A percentile compares a stretch with the other conserved stretches of the same genome.
Evolutionary conservation across 768 basidiomycete species (phyloP).

Genomic region (Pholiota microspora): DNA sequence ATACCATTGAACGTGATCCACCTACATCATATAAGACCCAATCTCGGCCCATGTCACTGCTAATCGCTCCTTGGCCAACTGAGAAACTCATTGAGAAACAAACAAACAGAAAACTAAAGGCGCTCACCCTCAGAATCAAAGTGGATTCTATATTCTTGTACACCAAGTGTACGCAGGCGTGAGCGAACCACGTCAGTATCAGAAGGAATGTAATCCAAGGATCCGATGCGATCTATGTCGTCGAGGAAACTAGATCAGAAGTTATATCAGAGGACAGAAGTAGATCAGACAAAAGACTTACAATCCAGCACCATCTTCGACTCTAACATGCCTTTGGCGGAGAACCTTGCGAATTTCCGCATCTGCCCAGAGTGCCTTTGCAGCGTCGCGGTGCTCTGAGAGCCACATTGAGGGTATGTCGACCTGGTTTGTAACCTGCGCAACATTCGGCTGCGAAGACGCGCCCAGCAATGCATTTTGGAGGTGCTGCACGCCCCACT

Average conservation of each 20-base stretch:
- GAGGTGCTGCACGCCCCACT: conserved; percentile 25
- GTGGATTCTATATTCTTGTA: conserved; percentile 63
- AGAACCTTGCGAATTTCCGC: conserved; percentile 44
- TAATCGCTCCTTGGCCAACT: conserved; percentile 4
- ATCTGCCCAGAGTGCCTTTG: conserved; percentile 56
- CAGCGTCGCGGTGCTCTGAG: conserved; percentile 48
- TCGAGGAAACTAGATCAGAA: conserved; percentile 54
- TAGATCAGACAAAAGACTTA: conserved; percentile 36
- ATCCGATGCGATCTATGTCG: conserved; percentile 60
- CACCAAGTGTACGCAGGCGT: conserved; percentile 63
- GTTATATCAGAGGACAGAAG: too few relatives aligned
- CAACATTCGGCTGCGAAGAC: neutral
- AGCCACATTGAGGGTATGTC: conserved; percentile 51
- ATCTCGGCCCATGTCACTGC: conserved; percentile 39
- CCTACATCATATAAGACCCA: conserved; percentile 74
- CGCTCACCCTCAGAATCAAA: conserved; percentile 34
- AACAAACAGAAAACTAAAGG: neutral
- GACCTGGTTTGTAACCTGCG: neutral
- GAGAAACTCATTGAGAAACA: neutral
- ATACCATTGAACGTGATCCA: conserved; percentile 54
- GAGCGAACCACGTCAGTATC: conserved; percentile 68
- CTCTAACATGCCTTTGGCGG: conserved; percentile 41
- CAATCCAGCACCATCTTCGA: conserved; percentile 65
- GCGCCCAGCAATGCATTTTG: conserved; percentile 16
- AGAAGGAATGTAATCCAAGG: conserved; percentile 51